A percentile compares a stretch with the other conserved stretches of the same genome.
Conservation (phyloP, 176 grass and related monocot genomes). For the Oryza rufipogon region DNA sequence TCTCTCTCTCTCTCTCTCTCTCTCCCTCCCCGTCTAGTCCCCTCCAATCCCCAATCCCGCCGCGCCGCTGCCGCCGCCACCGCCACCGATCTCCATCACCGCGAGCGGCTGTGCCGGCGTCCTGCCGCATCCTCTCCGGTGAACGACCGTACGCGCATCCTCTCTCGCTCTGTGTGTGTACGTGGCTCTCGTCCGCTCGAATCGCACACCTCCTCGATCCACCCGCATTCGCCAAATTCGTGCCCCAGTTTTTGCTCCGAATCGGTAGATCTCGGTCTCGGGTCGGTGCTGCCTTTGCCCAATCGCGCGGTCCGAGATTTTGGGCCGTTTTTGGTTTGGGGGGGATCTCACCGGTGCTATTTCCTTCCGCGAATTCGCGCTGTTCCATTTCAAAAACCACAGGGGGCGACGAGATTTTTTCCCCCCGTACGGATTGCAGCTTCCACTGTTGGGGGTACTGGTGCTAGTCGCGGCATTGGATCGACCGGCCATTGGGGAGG, state of each 20-base stretch:
- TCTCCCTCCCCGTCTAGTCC: neutral
- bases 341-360: conserved; percentile 20
- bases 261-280: conserved; percentile 33
- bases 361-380: neutral
- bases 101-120: too few relatives aligned
- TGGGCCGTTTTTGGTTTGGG: conserved; percentile 1
- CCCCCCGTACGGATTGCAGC: neutral
- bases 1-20: neutral
- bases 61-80: neutral
- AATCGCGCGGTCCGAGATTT: neutral
- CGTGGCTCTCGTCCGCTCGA: neutral
- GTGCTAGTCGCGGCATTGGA: conserved; percentile 19
- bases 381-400: neutral
- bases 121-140: too few relatives aligned
- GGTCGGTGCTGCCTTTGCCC: neutral
- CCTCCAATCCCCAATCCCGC: conserved; percentile 24
- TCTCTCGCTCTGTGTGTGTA: neutral
- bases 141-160: too few relatives aligned
- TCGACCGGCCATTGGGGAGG: conserved; percentile 16
- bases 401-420: neutral
- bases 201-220: neutral
- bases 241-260: neutral
- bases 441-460: conserved; percentile 8
- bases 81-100: too few relatives aligned
- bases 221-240: neutral